Evolutionary conservation across 768 basidiomycete species (phyloP), one percentile per base, ranked within the genome.

Genomic region (Leucogyrophana mollusca): DNA sequence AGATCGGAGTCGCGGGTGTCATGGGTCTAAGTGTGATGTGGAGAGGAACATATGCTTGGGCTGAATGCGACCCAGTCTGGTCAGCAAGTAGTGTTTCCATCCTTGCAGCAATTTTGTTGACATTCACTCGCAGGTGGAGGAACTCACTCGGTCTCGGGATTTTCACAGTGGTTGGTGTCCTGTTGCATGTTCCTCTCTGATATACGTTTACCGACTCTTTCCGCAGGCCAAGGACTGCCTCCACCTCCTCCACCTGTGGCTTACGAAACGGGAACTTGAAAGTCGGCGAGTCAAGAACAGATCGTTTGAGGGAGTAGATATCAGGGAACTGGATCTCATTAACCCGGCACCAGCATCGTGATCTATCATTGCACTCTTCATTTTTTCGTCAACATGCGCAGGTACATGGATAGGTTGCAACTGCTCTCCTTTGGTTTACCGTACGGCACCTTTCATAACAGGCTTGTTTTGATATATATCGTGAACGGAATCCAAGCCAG

Each of bases 11-110:
- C 17, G 58, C 60, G 23, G 50, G 68, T 20, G 43, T 57, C 46
- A 46, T 79, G 42, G 70, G 76, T 0, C 55, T 80, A 52, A 69
- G 71, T 25, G 69, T 79, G 7, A 69, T 79, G 0, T 74, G 74
- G 70, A 73, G 78, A 14, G 82, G 82, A 18, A 78, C 79, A 18
- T 72, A 73, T 40, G 72, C 73, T n/a, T 85, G 84, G 80, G 71
- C 76, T 4, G 79, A 80, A 52, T 74, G 74, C 35, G 87, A 89
- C 61, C 87, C 87, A 11, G 82, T 89, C 13, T 90, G 87, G 87
- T 83, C 46, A 40, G 59, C 36, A 5, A 41, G 23, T 21, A 23
- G 17, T 4, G 9, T 9, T 20, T 45, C 9, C 7, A 34, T 45
- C 4, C 16, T 2, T 24, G 3, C 10, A 13, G 27, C n/a, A 25